Base-by-base conservation (phyloP, 2,329 filamentous ascomycete genomes). In the Amauroascus niger region DNA sequence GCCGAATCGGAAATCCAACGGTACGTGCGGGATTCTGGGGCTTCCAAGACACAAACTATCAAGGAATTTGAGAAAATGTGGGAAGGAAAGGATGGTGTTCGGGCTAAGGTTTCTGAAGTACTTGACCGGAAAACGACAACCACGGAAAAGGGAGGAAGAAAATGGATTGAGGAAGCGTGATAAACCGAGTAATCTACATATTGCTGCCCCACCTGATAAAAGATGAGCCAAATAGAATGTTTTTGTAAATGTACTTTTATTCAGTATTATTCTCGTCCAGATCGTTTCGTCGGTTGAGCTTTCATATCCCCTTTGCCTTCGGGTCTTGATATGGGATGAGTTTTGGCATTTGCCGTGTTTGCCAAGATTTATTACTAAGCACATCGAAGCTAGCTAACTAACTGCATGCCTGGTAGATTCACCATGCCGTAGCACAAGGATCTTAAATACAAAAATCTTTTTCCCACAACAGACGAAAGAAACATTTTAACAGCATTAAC, bases 21-120 rank as follows among this genome's bases (percentile, higher is more conserved):
- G 14, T 69, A 70, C 46, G 72, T 76, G 48, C 68, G 62, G 40
- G 11, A 74, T 75, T 32, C 33, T 16, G 20, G 24, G 1, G 33
- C 22, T 8, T 65, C 68, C 73, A 58, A 73, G 35, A 71, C 77
- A 57, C 75, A 86, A 67, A 78, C 90, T 55, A 69, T 86, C 32
- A 73, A 78, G 18, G 75, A 82, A 60, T 79, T 94, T 40, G 68
- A 87, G 35, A 71, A 74, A 45, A 74, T 69, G 60, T 79, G 76
- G 63, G 75, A 77, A 20, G 76, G 79, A 53, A 85, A 87, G 68
- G 82, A 86, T 62, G 87, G 87, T 43, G 80, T 88, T 40, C 74
- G 73, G 60, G 76, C 81, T 64, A 80, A 90, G 55, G 82, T 88
- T 3, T 63, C 75, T 49, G 87, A 90, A 66, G 82, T 90, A 26